Conservation (phyloP, 495 filamentous ascomycete genomes). For the Jackrogersella minutella region DNA sequence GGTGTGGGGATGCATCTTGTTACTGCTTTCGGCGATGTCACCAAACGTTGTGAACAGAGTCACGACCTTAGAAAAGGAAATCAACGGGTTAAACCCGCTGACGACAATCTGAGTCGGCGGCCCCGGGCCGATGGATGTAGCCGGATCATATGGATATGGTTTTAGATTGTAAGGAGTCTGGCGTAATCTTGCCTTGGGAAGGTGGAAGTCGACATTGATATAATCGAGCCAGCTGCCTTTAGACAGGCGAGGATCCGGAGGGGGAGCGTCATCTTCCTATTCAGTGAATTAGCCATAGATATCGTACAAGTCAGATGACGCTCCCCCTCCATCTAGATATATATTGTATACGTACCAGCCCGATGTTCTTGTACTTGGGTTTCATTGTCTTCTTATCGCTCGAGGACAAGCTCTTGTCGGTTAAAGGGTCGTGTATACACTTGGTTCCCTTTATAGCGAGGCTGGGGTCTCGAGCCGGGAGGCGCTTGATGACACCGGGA, state of each 20-base stretch:
- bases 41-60: conserved; percentile 86
- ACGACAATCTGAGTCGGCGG: conserved; percentile 90
- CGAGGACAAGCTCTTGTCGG: conserved; percentile 59
- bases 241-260: conserved; percentile 78
- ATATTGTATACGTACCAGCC: conserved; percentile 66
- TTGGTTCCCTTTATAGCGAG: conserved; percentile 71
- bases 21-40: conserved; percentile 86
- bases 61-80: conserved; percentile 77
- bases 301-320: conserved; percentile 63
- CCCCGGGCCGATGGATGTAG: conserved; percentile 84
- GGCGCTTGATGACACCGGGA: conserved; percentile 57
- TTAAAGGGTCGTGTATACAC: conserved; percentile 77
- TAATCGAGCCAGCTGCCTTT: conserved; percentile 64
- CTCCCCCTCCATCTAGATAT: conserved; percentile 52
- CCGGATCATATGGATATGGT: conserved; percentile 78
- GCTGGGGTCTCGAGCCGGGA: conserved; percentile 67
- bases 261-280: conserved; percentile 71
- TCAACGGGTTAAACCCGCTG: conserved; percentile 91
- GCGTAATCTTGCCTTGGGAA: conserved; percentile 76
- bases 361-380: conserved; percentile 75
- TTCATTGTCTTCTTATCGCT: conserved; percentile 71
- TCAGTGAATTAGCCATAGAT: conserved; percentile 60
- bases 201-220: conserved; percentile 70
- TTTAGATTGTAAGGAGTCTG: conserved; percentile 78
- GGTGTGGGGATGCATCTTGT: conserved; percentile 90